Percentiles rank a stretch among this genome's conserved stretches.
Conservation (phyloP, 345 rosid species). For the Eucalyptus marginata region DNA sequence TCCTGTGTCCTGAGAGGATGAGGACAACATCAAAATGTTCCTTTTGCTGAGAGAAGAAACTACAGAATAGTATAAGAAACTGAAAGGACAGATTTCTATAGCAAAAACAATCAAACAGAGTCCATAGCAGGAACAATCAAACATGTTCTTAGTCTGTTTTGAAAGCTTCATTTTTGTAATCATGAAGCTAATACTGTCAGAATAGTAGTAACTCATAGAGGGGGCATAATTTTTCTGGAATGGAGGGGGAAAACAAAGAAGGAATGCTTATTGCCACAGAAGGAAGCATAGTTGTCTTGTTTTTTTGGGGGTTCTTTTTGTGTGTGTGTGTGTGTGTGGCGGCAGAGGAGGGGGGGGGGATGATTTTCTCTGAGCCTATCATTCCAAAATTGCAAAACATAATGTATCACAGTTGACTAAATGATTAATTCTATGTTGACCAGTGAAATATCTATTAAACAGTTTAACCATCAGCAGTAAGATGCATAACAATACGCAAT, state of each 20-base stretch:
- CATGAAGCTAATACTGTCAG: not conserved
- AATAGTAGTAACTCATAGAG: not conserved
- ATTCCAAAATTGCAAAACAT: not conserved
- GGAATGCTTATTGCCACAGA: not conserved
- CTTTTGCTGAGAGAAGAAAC: not conserved
- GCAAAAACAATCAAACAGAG: not conserved
- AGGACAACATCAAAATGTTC: not conserved
- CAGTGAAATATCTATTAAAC: not conserved
- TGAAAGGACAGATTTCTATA: not conserved
- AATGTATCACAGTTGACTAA: not conserved
- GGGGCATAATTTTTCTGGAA: not conserved
- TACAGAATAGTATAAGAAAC: not conserved
- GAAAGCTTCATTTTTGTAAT: not conserved
- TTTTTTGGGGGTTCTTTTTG: not conserved
- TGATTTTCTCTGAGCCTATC: not conserved
- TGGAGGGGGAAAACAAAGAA: not conserved
- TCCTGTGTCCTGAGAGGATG: conserved; percentile 48
- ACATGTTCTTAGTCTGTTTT: not conserved
- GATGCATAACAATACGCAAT: not conserved
- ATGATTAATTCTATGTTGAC: not conserved
- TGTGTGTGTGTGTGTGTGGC: not conserved
- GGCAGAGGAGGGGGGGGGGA: not conserved
- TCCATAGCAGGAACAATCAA: not conserved
- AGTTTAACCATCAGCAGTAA: not conserved
- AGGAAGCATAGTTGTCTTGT: not conserved